Evolutionary conservation across 345 rosid genomes (phyloP).

Genomic region (Eucalyptus regnans): DNA sequence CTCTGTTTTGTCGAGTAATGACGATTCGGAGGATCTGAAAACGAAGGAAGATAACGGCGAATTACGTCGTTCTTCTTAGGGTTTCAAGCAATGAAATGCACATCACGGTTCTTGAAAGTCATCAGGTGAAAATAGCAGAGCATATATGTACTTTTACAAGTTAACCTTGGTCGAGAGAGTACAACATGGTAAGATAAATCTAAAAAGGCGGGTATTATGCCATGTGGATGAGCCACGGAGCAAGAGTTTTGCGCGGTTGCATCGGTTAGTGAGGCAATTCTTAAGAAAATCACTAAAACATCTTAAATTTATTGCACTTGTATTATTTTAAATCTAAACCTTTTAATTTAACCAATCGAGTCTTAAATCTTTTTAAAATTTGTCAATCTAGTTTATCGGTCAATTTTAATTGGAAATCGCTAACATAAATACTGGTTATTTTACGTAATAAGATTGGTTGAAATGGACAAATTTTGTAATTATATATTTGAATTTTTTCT

Average conservation of each 20-base stretch:
- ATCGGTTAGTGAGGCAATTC: not conserved
- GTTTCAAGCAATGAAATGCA: not conserved
- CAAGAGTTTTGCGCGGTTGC: not conserved
- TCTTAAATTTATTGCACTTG: not conserved
- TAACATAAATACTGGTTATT: too few species aligned
- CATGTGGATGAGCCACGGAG: not conserved
- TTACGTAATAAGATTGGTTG: accelerated
- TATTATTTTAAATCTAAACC: not conserved
- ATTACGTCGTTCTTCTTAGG: not conserved
- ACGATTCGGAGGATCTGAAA: not conserved
- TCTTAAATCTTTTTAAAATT: not conserved
- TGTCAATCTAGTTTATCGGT: accelerated
- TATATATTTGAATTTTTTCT: too few species aligned
- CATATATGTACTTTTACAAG: not conserved
- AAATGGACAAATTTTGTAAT: too few species aligned
- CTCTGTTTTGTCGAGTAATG: not conserved
- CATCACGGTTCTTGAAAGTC: not conserved
- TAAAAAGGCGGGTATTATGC: not conserved
- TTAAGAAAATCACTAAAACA: not conserved
- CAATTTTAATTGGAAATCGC: too few species aligned
- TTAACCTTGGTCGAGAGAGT: not conserved
- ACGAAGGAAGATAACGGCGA: not conserved
- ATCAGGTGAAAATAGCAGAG: not conserved
- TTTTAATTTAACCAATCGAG: not conserved
- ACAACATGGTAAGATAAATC: not conserved